These are phyloP conservation scores for Pleurotus djamor DNA, from an alignment of 768 basidiomycete species.

Conservation along the genomic window DNA sequence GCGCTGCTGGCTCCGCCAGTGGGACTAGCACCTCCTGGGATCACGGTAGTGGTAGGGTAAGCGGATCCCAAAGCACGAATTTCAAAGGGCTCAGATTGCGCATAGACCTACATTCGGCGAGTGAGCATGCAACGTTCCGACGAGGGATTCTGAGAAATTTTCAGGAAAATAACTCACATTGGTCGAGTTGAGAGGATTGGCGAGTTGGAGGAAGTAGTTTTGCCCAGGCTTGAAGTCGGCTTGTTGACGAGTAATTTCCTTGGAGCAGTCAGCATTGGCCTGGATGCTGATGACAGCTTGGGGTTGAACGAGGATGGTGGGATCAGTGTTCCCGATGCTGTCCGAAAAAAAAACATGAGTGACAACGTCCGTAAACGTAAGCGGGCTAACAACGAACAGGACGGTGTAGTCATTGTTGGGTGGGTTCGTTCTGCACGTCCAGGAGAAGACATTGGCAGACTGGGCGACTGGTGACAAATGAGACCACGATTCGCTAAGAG, in stretches of 20 bases:
- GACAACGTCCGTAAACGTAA: not conserved
- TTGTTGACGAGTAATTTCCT: constrained; percentile 44
- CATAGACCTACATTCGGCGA: constrained; percentile 45
- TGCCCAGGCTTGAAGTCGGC: constrained; percentile 34
- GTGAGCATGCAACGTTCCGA: not conserved
- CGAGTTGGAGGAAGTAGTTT: constrained; percentile 50
- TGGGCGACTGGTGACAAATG: constrained; percentile 42
- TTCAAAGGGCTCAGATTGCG: constrained; percentile 53
- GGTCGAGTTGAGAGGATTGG: constrained; percentile 45
- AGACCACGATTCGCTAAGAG: not conserved
- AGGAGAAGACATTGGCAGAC: constrained; percentile 54
- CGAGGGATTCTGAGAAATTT: not conserved
- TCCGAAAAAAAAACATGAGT: not conserved
- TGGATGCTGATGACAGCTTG: constrained; percentile 47
- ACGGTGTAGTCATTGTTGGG: constrained; percentile 41
- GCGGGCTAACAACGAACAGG: constrained; percentile 34
- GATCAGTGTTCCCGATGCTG: constrained; percentile 46
- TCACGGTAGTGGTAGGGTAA: constrained; percentile 42
- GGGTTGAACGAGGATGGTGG: constrained; percentile 33
- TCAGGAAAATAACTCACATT: constrained; percentile 39
- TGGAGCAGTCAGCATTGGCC: constrained; percentile 59
- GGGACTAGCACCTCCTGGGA: constrained; percentile 18
- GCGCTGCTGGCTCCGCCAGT: constrained; percentile 17
- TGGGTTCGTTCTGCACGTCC: constrained; percentile 49
- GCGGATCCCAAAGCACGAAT: constrained; percentile 54